Conservation (phyloP, 2,329 filamentous ascomycete species). For the Raffaelea ambrosiae region DNA sequence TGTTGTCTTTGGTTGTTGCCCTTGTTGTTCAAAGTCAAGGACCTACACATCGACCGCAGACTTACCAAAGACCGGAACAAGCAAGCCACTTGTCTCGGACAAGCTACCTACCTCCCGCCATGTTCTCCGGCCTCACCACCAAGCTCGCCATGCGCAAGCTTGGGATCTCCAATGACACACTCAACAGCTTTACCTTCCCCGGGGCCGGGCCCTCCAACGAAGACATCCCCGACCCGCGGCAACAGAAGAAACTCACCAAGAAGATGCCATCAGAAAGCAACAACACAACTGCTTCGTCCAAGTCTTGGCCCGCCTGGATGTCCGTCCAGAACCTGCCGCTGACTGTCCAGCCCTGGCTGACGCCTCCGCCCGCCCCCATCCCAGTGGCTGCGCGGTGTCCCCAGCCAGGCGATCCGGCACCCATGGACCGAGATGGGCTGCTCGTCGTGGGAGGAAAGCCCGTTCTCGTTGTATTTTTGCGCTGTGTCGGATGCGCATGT, state of each 20-base stretch:
- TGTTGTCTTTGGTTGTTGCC: too few relatives aligned
- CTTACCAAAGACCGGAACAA: too few relatives aligned
- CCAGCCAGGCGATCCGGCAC: conserved; percentile 37
- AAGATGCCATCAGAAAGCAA: too few relatives aligned
- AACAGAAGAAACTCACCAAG: conserved; percentile 8
- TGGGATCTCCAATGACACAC: conserved; percentile 41
- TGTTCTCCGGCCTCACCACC: conserved; percentile 48
- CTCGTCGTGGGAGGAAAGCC: conserved; percentile 32
- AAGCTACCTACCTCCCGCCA: conserved; percentile 19
- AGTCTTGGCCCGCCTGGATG: conserved; percentile 43
- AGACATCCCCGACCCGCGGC: conserved; percentile 22
- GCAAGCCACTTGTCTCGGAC: too few relatives aligned
- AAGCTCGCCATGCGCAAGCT: conserved; percentile 51
- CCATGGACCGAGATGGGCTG: conserved; percentile 32
- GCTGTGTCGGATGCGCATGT: conserved; percentile 50
- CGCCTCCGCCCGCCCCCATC: conserved; percentile 41
- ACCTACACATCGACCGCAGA: too few relatives aligned
- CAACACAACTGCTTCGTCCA: background rate
- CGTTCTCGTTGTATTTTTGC: conserved; percentile 41
- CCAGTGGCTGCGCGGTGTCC: conserved; percentile 34
- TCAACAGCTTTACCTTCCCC: too few relatives aligned
- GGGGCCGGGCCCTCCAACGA: too few relatives aligned
- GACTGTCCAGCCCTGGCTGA: conserved; percentile 45
- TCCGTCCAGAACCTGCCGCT: conserved; percentile 39
- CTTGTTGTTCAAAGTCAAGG: too few relatives aligned